A percentile compares a stretch with the other conserved stretches of the same genome.
Evolutionary conservation across 345 rosid species (phyloP).

Genomic region (Ailanthus altissimus): DNA sequence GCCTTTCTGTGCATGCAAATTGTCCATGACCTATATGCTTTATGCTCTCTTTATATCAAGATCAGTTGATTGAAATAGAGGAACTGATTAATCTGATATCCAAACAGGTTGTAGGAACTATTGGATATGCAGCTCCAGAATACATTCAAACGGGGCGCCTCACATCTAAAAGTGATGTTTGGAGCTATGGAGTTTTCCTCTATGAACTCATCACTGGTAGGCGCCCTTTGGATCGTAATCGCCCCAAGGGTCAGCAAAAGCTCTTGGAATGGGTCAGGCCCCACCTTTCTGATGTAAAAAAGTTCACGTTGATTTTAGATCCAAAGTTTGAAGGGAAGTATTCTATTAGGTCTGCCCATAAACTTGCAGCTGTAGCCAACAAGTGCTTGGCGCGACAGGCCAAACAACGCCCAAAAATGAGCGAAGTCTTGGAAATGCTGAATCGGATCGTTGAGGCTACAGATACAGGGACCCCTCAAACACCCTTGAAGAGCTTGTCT

Average conservation of each 20-base stretch:
- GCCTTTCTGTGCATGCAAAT: not conserved
- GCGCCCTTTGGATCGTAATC: conserved; percentile 75
- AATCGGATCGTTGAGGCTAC: conserved; percentile 52
- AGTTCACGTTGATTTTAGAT: conserved; percentile 73
- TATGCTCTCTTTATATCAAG: not conserved
- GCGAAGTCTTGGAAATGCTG: conserved; percentile 73
- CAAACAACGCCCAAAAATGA: conserved; percentile 74
- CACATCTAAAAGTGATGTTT: conserved; percentile 78
- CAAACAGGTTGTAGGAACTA: conserved; percentile 82
- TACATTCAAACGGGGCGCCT: conserved; percentile 86
- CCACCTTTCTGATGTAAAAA: conserved; percentile 64
- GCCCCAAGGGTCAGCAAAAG: conserved; percentile 83
- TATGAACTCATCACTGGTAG: conserved; percentile 94
- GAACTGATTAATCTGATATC: conserved; percentile 5
- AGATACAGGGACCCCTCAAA: conserved; percentile 40
- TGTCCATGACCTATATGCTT: not conserved
- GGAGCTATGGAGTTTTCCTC: conserved; percentile 89
- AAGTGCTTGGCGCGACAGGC: conserved; percentile 67
- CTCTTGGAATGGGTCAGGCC: conserved; percentile 94
- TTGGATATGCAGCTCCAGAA: conserved; percentile 96
- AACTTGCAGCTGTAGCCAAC: conserved; percentile 81
- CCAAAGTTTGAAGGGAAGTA: conserved; percentile 82
- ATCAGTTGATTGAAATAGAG: conserved; percentile 5
- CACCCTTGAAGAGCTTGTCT: conserved; percentile 35
- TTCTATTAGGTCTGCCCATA: conserved; percentile 59